A percentile compares a stretch with the other conserved stretches of the same genome.
These are phyloP conservation scores for Lepidopterella palustris DNA, from an alignment of 495 filamentous ascomycete genomes.

Conservation along the genomic window DNA sequence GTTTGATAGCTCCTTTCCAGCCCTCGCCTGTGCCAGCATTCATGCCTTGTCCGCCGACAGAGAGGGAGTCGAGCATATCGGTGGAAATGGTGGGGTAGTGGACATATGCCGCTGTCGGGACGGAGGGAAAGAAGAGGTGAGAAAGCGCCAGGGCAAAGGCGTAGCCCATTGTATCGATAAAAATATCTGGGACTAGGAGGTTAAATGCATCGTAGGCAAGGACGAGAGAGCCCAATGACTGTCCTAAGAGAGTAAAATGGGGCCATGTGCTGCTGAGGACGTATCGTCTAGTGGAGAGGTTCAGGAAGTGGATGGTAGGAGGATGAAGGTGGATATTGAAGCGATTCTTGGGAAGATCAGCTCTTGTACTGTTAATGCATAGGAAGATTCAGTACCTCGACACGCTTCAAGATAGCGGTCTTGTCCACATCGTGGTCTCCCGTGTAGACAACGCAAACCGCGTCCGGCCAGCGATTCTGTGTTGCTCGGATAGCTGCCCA, in stretches of 20 bases:
- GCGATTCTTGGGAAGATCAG: slow-evolving; percentile 48
- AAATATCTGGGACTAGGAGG: slow-evolving; percentile 84
- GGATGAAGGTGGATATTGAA: slow-evolving; percentile 90
- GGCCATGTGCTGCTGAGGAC: slow-evolving; percentile 80
- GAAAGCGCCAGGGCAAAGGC: slow-evolving; percentile 78
- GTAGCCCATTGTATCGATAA: slow-evolving; percentile 97
- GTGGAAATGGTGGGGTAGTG: slow-evolving; percentile 98
- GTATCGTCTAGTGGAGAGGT: slow-evolving; percentile 79
- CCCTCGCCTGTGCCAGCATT: slow-evolving; percentile 77
- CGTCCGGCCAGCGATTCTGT: slow-evolving; percentile 80
- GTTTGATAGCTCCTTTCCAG: slow-evolving; percentile 58
- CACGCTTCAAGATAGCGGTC: slow-evolving; percentile 65
- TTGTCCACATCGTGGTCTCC: slow-evolving; percentile 87
- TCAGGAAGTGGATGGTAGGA: slow-evolving; percentile 77
- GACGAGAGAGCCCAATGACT: slow-evolving; percentile 78
- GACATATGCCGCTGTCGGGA: slow-evolving; percentile 89
- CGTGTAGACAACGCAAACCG: slow-evolving; percentile 86
- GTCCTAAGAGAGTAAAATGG: slow-evolving; percentile 88
- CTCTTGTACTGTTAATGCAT: slow-evolving; percentile 37
- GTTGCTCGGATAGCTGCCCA: slow-evolving; percentile 94
- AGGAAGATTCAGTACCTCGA: slow-evolving; percentile 47
- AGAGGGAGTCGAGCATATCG: slow-evolving; percentile 85
- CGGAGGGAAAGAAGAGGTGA: slow-evolving; percentile 71
- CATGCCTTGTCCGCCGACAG: slow-evolving; percentile 59
- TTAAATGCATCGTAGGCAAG: slow-evolving; percentile 91